Base-by-base conservation (phyloP, 495 filamentous ascomycete genomes). In the Annulohypoxylon moriforme region DNA sequence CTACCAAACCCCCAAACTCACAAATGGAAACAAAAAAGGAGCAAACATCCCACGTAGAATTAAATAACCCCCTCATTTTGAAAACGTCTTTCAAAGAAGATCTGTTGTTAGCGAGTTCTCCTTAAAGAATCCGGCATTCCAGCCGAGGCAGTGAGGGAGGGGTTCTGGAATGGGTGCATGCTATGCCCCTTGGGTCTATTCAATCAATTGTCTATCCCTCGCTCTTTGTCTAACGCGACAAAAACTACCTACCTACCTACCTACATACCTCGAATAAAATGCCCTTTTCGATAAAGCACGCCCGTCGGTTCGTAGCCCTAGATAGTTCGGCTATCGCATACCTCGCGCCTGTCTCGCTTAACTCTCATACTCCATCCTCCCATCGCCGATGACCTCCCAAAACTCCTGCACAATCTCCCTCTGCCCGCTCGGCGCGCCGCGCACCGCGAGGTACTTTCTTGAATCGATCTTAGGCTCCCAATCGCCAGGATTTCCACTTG, bases 401-500 rank as follows among this genome's bases (percentile, higher is more conserved):
- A 97, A 93, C 80, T 97, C 92, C 79, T 93, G 87, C 1, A 96
- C 86, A 13, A 97, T 74, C 78, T 89, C 87, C 81, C 86, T 89
- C 81, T 94, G 92, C 13, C 93, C 93, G 59, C 79, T 79, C 4
- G 87, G 82, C 29, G 84, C 87, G 1, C 83, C 89, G 56, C 94
- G 83, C 11, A 97, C 87, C 24, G 93, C 93, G 65, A 97, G 79
- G 78, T 96, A 97, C 62, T 87, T 85, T 60, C 94, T 85, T 38
- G 86, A 89, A 77, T 97, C 94, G n/a, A 98, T 73, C 59, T 76
- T 80, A 4, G 90, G 83, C 38, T 92, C 83, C 94, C 93, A 96
- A 67, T 85, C 86, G 2, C 91, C 93, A 0, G 89, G 89, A 76
- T 94, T 96, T 3, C 90, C 92, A 75, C 90, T 87, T 2, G 87